Percentiles rank a stretch among this genome's conserved stretches.
Conservation (phyloP, 2,329 filamentous ascomycete species). For the Botrytis pseudocinerea region DNA sequence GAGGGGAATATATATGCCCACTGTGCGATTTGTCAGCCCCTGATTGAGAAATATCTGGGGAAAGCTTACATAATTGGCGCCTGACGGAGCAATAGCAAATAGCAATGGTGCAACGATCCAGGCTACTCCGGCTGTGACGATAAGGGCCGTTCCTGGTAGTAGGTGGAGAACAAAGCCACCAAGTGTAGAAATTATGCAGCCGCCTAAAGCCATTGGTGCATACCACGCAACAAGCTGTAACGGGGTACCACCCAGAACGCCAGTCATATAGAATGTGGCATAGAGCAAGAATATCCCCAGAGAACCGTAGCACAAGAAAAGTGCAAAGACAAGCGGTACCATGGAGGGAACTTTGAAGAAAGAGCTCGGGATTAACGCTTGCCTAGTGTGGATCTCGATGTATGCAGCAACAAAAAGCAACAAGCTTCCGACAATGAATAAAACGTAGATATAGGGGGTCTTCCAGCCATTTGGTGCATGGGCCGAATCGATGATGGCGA, state of each 20-base stretch:
- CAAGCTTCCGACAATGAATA: conserved; percentile 62
- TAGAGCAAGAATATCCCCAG: conserved; percentile 71
- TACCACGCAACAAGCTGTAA: conserved; percentile 61
- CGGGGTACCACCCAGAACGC: conserved; percentile 53
- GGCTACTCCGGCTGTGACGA: conserved; percentile 53
- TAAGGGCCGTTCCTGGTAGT: conserved; percentile 53
- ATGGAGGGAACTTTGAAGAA: conserved; percentile 71
- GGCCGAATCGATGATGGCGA: conserved; percentile 71
- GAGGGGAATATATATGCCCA: conserved; percentile 75
- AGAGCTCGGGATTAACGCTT: conserved; percentile 69
- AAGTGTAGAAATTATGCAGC: conserved; percentile 64
- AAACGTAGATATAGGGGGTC: conserved; percentile 70
- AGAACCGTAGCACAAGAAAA: conserved; percentile 68
- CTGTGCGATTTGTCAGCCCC: conserved; percentile 28
- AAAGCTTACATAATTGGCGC: conserved; percentile 35
- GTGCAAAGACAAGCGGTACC: conserved; percentile 58
- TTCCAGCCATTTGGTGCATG: conserved; percentile 69
- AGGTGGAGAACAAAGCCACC: conserved; percentile 58
- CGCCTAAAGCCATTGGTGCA: conserved; percentile 66
- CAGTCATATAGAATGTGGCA: conserved; percentile 62
- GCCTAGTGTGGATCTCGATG: conserved; percentile 65
- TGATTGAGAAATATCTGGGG: background rate
- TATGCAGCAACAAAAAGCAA: conserved; percentile 63
- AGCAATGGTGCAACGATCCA: conserved; percentile 54
- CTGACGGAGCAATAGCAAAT: conserved; percentile 53